Percentiles rank a stretch among this genome's conserved stretches.
phyloP scores from a whole-genome alignment of 2,329 filamentous ascomycete species.

The Cordyceps pruinosa region DNA sequence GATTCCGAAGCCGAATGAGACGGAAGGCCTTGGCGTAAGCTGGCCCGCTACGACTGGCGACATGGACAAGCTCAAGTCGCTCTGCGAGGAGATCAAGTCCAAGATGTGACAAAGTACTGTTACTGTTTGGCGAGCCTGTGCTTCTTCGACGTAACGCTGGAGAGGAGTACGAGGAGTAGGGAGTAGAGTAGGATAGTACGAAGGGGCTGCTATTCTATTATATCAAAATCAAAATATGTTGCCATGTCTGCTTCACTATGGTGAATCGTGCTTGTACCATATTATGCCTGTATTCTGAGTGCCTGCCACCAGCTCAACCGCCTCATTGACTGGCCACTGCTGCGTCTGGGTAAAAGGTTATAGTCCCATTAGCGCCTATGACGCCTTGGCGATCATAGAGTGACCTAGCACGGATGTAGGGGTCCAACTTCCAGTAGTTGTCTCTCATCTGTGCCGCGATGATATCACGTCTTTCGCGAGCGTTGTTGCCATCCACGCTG shows the following conservation, averaged over 20 bases:
- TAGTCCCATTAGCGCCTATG: slow-evolving; percentile 57
- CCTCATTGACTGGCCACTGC: slow-evolving; percentile 14
- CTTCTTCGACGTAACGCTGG: background rate
- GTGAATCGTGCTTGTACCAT: background rate
- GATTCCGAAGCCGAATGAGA: slow-evolving; percentile 88
- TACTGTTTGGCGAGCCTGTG: background rate
- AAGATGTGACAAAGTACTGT: slow-evolving; percentile 60
- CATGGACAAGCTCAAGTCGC: slow-evolving; percentile 74
- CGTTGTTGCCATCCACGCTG: slow-evolving; percentile 36
- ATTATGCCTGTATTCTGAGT: background rate
- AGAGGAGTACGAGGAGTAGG: background rate
- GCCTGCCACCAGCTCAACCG: too few relatives aligned
- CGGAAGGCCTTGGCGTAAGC: slow-evolving; percentile 68
- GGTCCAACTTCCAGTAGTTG: slow-evolving; percentile 87
- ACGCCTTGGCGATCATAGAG: slow-evolving; percentile 77
- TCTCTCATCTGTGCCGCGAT: slow-evolving; percentile 58
- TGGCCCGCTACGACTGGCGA: slow-evolving; percentile 74
- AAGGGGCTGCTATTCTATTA: background rate
- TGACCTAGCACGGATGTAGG: slow-evolving; percentile 75
- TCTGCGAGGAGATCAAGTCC: slow-evolving; percentile 77
- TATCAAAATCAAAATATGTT: background rate
- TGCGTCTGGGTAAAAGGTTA: slow-evolving; percentile 58
- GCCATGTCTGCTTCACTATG: background rate
- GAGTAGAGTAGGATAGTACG: background rate
- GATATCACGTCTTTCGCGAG: slow-evolving; percentile 51